Evolutionary conservation across 768 basidiomycete genomes (phyloP).

Genomic region (Pisolithus marmoratus): DNA sequence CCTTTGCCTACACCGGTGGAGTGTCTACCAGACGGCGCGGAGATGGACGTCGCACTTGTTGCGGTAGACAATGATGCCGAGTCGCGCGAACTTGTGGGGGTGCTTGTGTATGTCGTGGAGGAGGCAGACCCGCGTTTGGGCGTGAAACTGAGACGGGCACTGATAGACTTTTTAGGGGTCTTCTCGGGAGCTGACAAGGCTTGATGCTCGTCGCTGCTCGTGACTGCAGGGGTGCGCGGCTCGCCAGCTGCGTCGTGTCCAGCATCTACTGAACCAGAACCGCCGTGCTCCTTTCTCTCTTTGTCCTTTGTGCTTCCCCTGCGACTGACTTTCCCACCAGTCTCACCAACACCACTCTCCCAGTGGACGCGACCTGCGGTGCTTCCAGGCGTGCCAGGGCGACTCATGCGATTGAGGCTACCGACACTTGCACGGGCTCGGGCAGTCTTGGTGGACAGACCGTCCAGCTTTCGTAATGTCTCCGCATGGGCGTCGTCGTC

Average conservation of each 20-base stretch:
- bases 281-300: conserved; percentile 42
- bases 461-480: conserved; percentile 89
- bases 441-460: conserved; percentile 69
- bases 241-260: conserved; percentile 39
- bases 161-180: conserved; percentile 59
- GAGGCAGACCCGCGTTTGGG: conserved; percentile 86
- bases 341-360: conserved; percentile 55
- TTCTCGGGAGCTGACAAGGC: conserved; percentile 49
- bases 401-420: conserved; percentile 66
- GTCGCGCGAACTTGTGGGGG: conserved; percentile 79
- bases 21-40: conserved; percentile 56
- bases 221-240: conserved; percentile 34
- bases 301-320: conserved; percentile 37
- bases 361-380: conserved; percentile 57
- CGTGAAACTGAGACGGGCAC: conserved; percentile 69
- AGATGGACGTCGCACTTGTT: conserved; percentile 74
- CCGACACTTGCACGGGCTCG: conserved; percentile 73
- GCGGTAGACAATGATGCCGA: conserved; percentile 76
- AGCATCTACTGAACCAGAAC: conserved; percentile 29
- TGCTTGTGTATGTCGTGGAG: conserved; percentile 80
- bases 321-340: conserved; percentile 30
- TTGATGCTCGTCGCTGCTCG: conserved; percentile 55
- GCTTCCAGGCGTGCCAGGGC: conserved; percentile 68
- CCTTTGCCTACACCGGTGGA: conserved; percentile 55
- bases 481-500: conserved; percentile 88